A percentile compares a stretch with the other conserved stretches of the same genome.
Conservation (phyloP, 768 basidiomycete species). For the Boletus barrowsii region DNA sequence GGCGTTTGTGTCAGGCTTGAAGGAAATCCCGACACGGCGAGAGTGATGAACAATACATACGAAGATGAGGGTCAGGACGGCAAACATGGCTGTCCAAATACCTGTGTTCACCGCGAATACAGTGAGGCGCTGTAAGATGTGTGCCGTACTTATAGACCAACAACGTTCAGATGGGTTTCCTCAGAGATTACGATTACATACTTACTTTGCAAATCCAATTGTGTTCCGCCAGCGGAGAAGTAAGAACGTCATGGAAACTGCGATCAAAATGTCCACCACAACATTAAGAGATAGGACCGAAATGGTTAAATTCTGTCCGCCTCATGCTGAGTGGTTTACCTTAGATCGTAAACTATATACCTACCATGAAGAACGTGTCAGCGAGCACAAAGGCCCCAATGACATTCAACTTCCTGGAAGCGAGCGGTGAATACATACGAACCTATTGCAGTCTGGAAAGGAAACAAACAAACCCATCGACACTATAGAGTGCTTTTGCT, state of each 20-base stretch:
- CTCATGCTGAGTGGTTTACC: not conserved
- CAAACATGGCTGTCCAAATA: constrained; percentile 47
- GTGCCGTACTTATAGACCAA: not conserved
- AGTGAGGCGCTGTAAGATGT: not conserved
- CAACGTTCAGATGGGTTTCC: not conserved
- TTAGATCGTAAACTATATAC: not conserved
- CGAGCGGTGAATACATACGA: too few species aligned
- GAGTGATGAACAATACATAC: not conserved
- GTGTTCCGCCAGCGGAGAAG: not conserved
- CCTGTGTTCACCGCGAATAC: constrained; percentile 26
- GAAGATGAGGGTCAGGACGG: constrained; percentile 6
- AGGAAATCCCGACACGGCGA: too few species aligned
- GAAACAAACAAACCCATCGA: too few species aligned
- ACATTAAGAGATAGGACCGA: not conserved
- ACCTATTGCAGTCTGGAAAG: too few species aligned
- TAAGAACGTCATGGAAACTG: constrained; percentile 10
- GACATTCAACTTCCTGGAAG: too few species aligned
- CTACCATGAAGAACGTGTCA: too few species aligned
- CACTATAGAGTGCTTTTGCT: too few species aligned
- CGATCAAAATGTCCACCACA: constrained; percentile 9
- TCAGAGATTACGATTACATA: fast-evolving
- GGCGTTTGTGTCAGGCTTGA: not conserved
- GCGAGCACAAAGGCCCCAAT: too few species aligned
- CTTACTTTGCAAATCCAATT: not conserved
- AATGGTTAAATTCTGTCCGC: not conserved